Percentiles rank a stretch among this genome's conserved stretches.
phyloP scores from a whole-genome alignment of 129 eudicot species.

The Helianthus annuus region DNA sequence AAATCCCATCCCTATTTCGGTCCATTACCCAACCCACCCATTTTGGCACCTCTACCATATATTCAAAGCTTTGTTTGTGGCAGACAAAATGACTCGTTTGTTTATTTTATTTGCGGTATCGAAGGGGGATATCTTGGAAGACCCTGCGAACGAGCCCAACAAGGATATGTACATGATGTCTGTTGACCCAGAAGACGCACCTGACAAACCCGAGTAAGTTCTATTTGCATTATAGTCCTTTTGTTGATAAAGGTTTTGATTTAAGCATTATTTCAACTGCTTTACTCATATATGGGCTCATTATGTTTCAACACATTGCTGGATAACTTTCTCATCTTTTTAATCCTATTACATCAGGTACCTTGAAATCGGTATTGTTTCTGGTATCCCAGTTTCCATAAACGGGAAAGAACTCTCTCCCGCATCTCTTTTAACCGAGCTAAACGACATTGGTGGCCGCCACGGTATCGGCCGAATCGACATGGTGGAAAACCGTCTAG shows the following conservation, averaged over 20 bases:
- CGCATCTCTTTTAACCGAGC: constrained; percentile 76
- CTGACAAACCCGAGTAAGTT: constrained; percentile 85
- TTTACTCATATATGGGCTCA: neutral
- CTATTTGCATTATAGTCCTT: neutral
- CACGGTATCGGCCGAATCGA: constrained; percentile 95
- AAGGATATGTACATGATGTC: constrained; percentile 98
- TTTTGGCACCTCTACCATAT: neutral
- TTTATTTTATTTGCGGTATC: neutral
- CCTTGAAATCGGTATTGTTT: constrained; percentile 77
- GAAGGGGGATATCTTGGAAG: constrained; percentile 97
- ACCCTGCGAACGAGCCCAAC: constrained; percentile 92
- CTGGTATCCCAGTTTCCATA: constrained; percentile 82
- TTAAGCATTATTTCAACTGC: neutral
- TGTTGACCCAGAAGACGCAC: constrained; percentile 89
- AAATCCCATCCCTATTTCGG: neutral
- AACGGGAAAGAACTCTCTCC: constrained; percentile 87
- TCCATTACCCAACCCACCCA: neutral
- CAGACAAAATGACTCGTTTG: neutral
- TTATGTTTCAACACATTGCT: neutral
- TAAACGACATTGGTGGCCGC: constrained; percentile 78
- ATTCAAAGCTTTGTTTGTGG: neutral
- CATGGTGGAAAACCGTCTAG: constrained; percentile 92
- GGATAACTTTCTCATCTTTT: constrained; percentile 19
- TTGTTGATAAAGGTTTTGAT: neutral
- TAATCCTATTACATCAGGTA: constrained; percentile 49